Evolutionary conservation across 2,329 filamentous ascomycete species (phyloP), one percentile per base, ranked within the genome.

Genomic region (Verticillium nubilum): DNA sequence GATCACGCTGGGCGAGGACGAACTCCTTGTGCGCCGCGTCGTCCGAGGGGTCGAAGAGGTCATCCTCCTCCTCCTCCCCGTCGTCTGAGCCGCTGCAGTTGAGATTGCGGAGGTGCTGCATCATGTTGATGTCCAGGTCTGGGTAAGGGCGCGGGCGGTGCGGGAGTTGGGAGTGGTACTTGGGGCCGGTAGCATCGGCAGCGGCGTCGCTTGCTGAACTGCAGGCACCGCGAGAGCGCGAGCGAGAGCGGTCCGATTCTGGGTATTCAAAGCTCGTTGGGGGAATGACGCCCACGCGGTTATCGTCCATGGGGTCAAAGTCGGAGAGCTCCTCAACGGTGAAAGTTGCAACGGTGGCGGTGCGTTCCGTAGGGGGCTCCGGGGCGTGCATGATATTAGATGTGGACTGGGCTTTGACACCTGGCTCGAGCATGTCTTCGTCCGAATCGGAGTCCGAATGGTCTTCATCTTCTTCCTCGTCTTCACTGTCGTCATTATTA

Each of bases 261-360:
- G 74, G 68, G 37, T 74, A 77, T 64, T 83, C 81, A 57, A 82
- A 79, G 58, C 76, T 73, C 13, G 74, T 72, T 0, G 80, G 80
- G 10, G 68, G 72, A 26, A 83, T 66, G 27, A 80, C 71, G 31
- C 74, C 74, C 26, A 75, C 67, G 19, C 73, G 73, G 4, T 79
- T 77, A 64, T 73, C 76, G 59, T 80, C 78, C 74, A 75, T 75
- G 2, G 74, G 72, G 57, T 77, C 78, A 58, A 80, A 73, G 61
- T 81, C 73, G 65, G 67, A 72, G 26, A 76, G 61, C 57, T 77
- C 80, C 61, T 82, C 80, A 29, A 83, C 71, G 12, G 70, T 67
- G 37, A 82, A 74, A 35, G 70, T 53, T 33, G 58, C 56, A 50
- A 60, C 29, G 55, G 52, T 25, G 33, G 52, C 12, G 54, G 52